phyloP scores from a whole-genome alignment of 2,329 filamentous ascomycete genomes.

The Cytospora schulzeri region DNA sequence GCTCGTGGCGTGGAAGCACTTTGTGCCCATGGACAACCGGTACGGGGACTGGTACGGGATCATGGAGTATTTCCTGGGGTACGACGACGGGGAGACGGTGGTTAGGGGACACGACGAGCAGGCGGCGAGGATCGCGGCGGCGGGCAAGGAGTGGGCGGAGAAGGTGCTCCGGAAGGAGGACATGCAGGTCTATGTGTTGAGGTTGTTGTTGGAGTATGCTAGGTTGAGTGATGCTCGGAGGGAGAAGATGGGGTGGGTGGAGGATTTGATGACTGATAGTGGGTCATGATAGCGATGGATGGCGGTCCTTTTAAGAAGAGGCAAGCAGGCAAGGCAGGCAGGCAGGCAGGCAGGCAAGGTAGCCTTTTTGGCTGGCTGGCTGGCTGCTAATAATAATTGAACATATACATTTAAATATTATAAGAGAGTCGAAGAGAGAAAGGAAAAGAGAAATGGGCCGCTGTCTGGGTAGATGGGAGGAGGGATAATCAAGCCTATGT shows the following conservation, averaged over 20 bases:
- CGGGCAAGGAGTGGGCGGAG: conserved; percentile 69
- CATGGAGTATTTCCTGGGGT: conserved; percentile 73
- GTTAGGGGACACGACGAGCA: conserved; percentile 52
- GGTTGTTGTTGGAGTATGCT: conserved; percentile 66
- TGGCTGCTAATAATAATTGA: too few relatives aligned
- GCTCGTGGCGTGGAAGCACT: conserved; percentile 77
- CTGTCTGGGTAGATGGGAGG: too few relatives aligned
- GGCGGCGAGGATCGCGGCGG: conserved; percentile 65
- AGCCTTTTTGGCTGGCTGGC: too few relatives aligned
- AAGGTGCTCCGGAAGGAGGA: conserved; percentile 70
- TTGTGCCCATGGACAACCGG: conserved; percentile 76
- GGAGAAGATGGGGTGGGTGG: conserved; percentile 51
- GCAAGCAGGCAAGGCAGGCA: too few relatives aligned
- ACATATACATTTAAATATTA: too few relatives aligned
- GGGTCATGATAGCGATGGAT: too few relatives aligned
- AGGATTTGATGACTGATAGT: background rate
- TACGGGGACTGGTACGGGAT: conserved; percentile 73
- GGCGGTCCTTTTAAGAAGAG: too few relatives aligned
- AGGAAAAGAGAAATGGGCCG: too few relatives aligned
- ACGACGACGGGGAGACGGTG: conserved; percentile 40
- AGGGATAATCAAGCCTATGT: too few relatives aligned
- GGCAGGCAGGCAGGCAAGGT: too few relatives aligned
- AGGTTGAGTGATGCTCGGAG: conserved; percentile 55
- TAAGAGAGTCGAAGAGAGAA: too few relatives aligned
- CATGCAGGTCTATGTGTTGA: conserved; percentile 71